A percentile compares a stretch with the other conserved stretches of the same genome.
These are phyloP conservation scores for Huntiella decipiens DNA, from an alignment of 2,329 filamentous ascomycete species.

Conservation along the genomic window DNA sequence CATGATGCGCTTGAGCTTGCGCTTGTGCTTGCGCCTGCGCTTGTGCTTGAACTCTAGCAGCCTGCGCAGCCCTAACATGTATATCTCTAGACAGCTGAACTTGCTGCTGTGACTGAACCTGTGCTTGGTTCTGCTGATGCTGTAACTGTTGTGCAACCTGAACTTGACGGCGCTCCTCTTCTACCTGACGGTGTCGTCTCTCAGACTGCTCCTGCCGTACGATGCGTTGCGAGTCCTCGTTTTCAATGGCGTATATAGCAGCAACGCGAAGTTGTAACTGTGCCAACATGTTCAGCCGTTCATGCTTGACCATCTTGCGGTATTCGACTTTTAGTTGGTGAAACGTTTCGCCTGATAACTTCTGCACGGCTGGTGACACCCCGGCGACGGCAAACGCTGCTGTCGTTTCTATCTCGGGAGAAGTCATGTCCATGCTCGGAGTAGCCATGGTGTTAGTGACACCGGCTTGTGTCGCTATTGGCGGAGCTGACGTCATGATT, in stretches of 20 bases:
- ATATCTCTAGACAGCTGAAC: neutral
- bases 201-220: conserved; percentile 22
- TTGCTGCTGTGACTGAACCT: conserved; percentile 2
- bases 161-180: conserved; percentile 16
- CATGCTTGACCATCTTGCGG: conserved; percentile 23
- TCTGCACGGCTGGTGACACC: conserved; percentile 21
- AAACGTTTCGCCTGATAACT: conserved; percentile 25
- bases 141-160: conserved; percentile 10
- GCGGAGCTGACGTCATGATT: neutral
- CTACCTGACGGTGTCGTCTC: conserved; percentile 21
- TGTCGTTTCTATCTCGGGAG: conserved; percentile 20
- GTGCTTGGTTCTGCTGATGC: conserved; percentile 10
- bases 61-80: neutral
- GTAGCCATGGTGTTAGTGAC: neutral
- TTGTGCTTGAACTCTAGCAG: conserved; percentile 7
- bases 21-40: neutral
- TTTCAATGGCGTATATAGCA: conserved; percentile 26
- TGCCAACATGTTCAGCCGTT: conserved; percentile 21
- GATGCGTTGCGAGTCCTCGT: conserved; percentile 25
- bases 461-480: neutral
- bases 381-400: conserved; percentile 23
- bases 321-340: conserved; percentile 26
- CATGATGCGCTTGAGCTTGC: no score
- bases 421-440: conserved; percentile 13
- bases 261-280: conserved; percentile 25